These are phyloP conservation scores for Epicoccum nigrum DNA, from an alignment of 2,329 filamentous ascomycete species.

Conservation along the genomic window DNA sequence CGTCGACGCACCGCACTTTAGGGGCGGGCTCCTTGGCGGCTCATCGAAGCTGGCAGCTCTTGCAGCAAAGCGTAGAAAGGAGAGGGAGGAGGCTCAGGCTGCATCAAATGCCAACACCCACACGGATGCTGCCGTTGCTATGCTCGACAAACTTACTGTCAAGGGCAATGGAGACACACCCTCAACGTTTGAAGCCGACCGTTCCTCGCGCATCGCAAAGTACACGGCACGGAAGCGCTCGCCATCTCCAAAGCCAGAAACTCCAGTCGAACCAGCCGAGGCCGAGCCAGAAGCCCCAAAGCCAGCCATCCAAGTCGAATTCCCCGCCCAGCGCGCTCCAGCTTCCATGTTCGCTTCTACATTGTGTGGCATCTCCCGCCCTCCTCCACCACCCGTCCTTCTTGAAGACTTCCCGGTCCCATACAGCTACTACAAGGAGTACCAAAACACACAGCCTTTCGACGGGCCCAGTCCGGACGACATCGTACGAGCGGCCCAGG, in stretches of 20 bases:
- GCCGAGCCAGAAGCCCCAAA: conserved; percentile 23
- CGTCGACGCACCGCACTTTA: conserved; percentile 63
- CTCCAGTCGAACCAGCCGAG: conserved; percentile 19
- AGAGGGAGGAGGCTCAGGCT: conserved; percentile 67
- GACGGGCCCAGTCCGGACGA: conserved; percentile 90
- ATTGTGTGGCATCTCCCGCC: conserved; percentile 50
- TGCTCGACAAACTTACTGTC: conserved; percentile 52
- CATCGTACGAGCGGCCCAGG: conserved; percentile 81
- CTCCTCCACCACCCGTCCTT: not conserved
- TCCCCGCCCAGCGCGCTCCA: conserved; percentile 50
- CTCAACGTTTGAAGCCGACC: conserved; percentile 5
- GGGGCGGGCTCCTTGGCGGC: conserved; percentile 79
- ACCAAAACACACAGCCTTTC: conserved; percentile 67
- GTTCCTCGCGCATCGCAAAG: conserved; percentile 19
- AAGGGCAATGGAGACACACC: conserved; percentile 26
- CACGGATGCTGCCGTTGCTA: conserved; percentile 47
- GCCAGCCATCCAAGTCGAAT: conserved; percentile 30
- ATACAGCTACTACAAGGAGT: conserved; percentile 44
- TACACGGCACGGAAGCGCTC: conserved; percentile 41
- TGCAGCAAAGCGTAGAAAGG: conserved; percentile 84
- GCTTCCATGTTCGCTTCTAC: conserved; percentile 60
- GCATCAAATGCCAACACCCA: conserved; percentile 22
- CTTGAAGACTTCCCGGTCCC: conserved; percentile 44
- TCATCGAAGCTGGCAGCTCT: conserved; percentile 86
- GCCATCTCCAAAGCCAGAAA: conserved; percentile 32